Evolutionary conservation across 2,329 filamentous ascomycete species (phyloP), one percentile per base, ranked within the genome.

Genomic region (Aspergillus candidus): DNA sequence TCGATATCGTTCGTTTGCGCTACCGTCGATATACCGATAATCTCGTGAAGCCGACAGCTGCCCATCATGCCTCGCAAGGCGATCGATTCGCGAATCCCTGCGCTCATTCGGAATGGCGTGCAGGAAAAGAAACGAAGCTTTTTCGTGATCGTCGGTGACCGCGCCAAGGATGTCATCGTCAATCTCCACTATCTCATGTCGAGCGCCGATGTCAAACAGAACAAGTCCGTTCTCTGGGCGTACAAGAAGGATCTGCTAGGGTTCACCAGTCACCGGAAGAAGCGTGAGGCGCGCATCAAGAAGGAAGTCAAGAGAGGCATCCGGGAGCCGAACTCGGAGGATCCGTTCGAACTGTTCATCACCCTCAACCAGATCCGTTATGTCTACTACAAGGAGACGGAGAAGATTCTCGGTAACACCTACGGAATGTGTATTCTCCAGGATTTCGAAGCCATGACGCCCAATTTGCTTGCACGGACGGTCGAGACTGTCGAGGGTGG

Each of bases 341-440:
- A 98, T 64, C 86, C 93, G 0, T 98, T 98, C 73, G 93, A 98
- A 71, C 80, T 97, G 43, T 98, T 97, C 71, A 85, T 97, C 58
- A 93, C 89, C 46, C 82, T 95, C 45, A 87, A 97, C 72, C 89
- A 96, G 68, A 95, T 98, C 65, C 86, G 93, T 68, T 98, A 98
- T 78, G 88, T 93, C 46, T 98, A 95, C 77, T 98, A 98, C 76
- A 98, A 98, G 72, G 93, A 98, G 73, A 97, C 93, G 22, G 93
- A 98, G 61, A 97, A 96, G 76, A 96, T 98, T 62, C 71, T 97
- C 44, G 93, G 93, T 65, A 94, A 97, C 67, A 98, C 93, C 35
- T 98, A 93, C 63, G 91, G 91, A 63, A 96, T 96, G 88, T 96
- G 89, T 66, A 94, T 98, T 53, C 72, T 98, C 56, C 93, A 98